Conservation (phyloP, 768 basidiomycete species). For the Auricularia sp. region DNA sequence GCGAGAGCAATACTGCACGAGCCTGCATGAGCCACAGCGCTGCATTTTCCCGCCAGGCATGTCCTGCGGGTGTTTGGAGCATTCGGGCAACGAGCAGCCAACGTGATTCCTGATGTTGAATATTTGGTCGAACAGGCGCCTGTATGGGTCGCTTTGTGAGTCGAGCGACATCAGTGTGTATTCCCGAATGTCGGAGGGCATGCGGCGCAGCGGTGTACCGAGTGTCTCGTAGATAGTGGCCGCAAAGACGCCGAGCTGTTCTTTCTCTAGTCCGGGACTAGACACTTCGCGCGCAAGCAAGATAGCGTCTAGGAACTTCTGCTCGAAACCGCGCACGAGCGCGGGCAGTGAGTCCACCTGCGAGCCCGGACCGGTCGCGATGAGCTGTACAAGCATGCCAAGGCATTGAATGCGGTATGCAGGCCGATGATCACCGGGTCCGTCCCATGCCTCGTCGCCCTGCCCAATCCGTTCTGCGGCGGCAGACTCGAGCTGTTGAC, state of each 20-base stretch:
- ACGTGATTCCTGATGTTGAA: not conserved
- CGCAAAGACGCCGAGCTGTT: too few relatives aligned
- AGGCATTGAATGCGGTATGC: too few relatives aligned
- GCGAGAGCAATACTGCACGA: slow-evolving; percentile 21
- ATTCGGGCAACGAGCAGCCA: not conserved
- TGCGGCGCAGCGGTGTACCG: not conserved
- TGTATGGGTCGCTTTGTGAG: not conserved
- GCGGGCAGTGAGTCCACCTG: too few relatives aligned
- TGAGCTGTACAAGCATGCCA: too few relatives aligned
- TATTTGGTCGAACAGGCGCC: not conserved
- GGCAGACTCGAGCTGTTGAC: not conserved
- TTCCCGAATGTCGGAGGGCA: not conserved
- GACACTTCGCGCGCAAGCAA: too few relatives aligned
- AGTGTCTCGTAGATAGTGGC: too few relatives aligned
- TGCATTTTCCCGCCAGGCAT: slow-evolving; percentile 21
- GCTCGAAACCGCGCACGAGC: too few relatives aligned
- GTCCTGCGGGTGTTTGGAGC: not conserved
- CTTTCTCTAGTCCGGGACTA: too few relatives aligned
- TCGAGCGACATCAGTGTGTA: not conserved
- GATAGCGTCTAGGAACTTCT: too few relatives aligned
- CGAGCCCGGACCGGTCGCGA: too few relatives aligned
- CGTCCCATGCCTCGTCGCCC: not conserved
- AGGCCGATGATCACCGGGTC: not conserved
- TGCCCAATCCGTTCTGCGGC: not conserved
- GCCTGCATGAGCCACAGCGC: slow-evolving; percentile 29